Conservation (phyloP, 1,284 basidiomycete species). For the Moniliella sp. region DNA sequence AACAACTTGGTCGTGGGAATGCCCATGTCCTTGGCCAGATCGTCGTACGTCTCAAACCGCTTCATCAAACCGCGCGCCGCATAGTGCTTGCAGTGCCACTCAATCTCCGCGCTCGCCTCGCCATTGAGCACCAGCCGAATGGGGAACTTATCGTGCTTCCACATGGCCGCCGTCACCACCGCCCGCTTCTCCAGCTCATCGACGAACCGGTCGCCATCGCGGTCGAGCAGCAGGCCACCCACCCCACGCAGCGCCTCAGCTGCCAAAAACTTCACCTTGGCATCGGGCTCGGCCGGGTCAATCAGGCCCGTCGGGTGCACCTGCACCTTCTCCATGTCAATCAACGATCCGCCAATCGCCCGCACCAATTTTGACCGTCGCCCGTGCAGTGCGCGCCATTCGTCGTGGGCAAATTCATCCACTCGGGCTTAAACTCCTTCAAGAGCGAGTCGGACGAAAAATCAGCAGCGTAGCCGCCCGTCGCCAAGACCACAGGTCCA, state of each 20-base stretch:
- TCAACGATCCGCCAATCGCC: conserved; percentile 58
- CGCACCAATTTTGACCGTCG: conserved; percentile 38
- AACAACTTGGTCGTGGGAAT: conserved; percentile 53
- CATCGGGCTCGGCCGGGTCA: conserved; percentile 58
- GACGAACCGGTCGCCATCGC: conserved; percentile 72
- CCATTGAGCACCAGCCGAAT: conserved; percentile 82
- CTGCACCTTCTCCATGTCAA: conserved; percentile 97
- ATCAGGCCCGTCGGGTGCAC: conserved; percentile 87
- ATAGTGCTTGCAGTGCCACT: conserved; percentile 75
- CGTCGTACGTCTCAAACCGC: conserved; percentile 53
- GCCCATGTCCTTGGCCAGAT: conserved; percentile 82
- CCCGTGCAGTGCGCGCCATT: conserved; percentile 31
- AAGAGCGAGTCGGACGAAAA: conserved; percentile 28
- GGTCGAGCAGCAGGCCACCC: conserved; percentile 79
- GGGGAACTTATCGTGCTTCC: conserved; percentile 46
- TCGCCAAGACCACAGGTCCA: conserved; percentile 85
- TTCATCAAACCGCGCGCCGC: conserved; percentile 87
- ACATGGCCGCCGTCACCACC: conserved; percentile 39
- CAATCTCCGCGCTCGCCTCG: conserved; percentile 71
- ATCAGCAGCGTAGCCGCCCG: conserved; percentile 90
- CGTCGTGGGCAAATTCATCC: conserved; percentile 49
- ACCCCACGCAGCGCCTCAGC: conserved; percentile 90
- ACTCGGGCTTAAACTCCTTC: conserved; percentile 44
- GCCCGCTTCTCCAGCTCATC: conserved; percentile 94
- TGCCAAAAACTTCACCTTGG: conserved; percentile 71